Base-by-base conservation (phyloP, 192 early-diverging fungal species). In the Funneliformis mosseae region DNA sequence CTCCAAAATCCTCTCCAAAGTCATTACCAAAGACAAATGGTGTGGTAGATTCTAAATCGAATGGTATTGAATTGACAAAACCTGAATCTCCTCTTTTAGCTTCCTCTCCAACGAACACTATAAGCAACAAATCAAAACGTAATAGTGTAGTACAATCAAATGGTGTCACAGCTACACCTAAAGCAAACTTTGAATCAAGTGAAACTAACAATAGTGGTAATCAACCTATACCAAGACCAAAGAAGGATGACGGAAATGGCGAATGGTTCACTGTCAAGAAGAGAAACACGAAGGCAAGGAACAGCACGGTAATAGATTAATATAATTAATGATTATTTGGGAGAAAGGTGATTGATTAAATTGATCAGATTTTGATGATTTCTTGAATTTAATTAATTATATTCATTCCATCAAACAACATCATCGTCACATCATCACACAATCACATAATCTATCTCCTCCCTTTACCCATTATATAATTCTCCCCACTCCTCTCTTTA, bases 241-340 rank as follows among this genome's bases (percentile, higher is more conserved):
- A 70, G 68, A 70, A 70, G n/a, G 68, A 70, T 43, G 16, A 69
- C 5, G 41, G 21, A n/a, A 33, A 67, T 67, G 68, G 23, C 4
- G 68, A n/a, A n/a, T 70, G 68, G 68, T 3, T 70, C 23, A 70
- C 68, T 11, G 68, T 70, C 21, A 27, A 69, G 9, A 70, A n/a
- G 42, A 70, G 68, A 41, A 42, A 8, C 23, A 23, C 23, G 33
- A 70, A 42, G 10, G 27, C 4, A 68, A 70, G 68, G 68, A 43
- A 43, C 68, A 70, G 68, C n/a, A 70, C 4, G 68, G 68, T 70
- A 70, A 70, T 70, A n/a, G 38, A 43, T 70, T 28, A 70, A 43
- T 70, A 41, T 70, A 16, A 27, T 66, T 12, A 64, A 27, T 66
- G 63, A 55, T 55, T 55, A 55, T 55, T 55, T 55, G 18, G 50